Evolutionary conservation across 768 basidiomycete species (phyloP), one percentile per base, ranked within the genome.

Genomic region (Tubosaeta sp.): DNA sequence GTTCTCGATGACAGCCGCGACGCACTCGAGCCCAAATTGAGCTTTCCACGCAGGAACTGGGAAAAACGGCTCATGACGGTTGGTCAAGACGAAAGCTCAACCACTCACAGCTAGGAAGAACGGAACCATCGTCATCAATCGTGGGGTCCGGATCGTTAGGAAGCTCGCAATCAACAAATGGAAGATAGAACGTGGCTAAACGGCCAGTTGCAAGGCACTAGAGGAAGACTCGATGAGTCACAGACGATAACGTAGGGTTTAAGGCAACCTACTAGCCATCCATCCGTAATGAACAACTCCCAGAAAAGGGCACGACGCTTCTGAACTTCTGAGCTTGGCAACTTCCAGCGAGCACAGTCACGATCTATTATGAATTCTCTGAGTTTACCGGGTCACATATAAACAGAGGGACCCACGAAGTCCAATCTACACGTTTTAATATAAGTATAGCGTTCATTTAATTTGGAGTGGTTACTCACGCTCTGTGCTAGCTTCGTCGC

Each of bases 281-380:
- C 81, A 62, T 87, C 85, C 0, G 84, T 83, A 55, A 86, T 82
- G 57, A 84, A 86, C 25, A 87, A 53, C 53, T 87, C 85, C 86
- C 86, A 87, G 58, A 87, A 87, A 21, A 87, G 63, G 1, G 81
- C 77, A 27, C 85, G 76, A 4, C 86, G 77, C 63, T 86, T 86
- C 69, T 87, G 84, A 5, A 86, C 82, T 59, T 85, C 85, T 1
- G 75, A 72, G 3, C 76, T 75, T 6, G 78, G 56, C 18, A 87
- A 64, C 32, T 80, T 77, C 83, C 84, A 87, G 27, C 86, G 74
- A 6, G 84, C 84, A 61, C 83, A 83, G 60, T 87, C 85, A 8
- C 84, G 83, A 58, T 87, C 85, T 87, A 49, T 38, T n/a, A n/a
- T n/a, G n/a, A 19, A 2, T n/a, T 35, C n/a, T 25, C 18, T 68